Percentiles rank a stretch among this genome's conserved stretches.
Conservation (phyloP, 148 eudicot species). For the Talinum fruticosum region DNA sequence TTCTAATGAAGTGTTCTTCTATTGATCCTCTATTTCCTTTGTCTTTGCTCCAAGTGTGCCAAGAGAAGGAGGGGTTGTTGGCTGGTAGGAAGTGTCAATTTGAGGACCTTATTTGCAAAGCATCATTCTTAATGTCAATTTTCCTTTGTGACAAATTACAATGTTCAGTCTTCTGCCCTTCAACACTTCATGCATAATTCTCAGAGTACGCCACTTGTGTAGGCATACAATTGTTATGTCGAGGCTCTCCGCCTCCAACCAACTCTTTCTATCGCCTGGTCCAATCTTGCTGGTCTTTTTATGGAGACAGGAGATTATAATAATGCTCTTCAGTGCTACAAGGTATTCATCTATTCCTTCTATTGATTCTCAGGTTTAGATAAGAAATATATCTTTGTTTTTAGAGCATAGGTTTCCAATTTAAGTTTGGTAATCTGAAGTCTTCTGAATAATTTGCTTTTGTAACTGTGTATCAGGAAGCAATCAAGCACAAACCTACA, state of each 20-base stretch:
- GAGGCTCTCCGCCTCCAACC: constrained; percentile 91
- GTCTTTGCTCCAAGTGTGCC: background rate
- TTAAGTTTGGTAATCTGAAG: background rate
- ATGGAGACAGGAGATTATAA: constrained; percentile 87
- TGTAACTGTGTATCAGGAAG: constrained; percentile 54
- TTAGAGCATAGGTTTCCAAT: background rate
- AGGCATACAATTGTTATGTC: constrained; percentile 95
- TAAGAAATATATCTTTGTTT: background rate
- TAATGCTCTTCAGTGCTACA: constrained; percentile 86
- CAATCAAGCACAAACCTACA: constrained; percentile 77
- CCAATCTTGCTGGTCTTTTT: constrained; percentile 93
- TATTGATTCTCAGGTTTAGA: background rate
- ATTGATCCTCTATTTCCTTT: background rate
- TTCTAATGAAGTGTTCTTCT: background rate
- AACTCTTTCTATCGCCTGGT: constrained; percentile 84
- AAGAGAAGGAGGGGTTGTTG: background rate
- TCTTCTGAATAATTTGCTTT: constrained; percentile 7
- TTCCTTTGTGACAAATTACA: background rate
- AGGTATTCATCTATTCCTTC: constrained; percentile 37
- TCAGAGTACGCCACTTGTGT: constrained; percentile 2
- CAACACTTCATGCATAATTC: too few relatives aligned
- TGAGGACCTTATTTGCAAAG: background rate
- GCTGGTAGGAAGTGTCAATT: background rate
- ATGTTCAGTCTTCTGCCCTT: too few relatives aligned
- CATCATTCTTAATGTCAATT: background rate